phyloP scores from a whole-genome alignment of 768 basidiomycete genomes.

The Lactarius akahatsu region DNA sequence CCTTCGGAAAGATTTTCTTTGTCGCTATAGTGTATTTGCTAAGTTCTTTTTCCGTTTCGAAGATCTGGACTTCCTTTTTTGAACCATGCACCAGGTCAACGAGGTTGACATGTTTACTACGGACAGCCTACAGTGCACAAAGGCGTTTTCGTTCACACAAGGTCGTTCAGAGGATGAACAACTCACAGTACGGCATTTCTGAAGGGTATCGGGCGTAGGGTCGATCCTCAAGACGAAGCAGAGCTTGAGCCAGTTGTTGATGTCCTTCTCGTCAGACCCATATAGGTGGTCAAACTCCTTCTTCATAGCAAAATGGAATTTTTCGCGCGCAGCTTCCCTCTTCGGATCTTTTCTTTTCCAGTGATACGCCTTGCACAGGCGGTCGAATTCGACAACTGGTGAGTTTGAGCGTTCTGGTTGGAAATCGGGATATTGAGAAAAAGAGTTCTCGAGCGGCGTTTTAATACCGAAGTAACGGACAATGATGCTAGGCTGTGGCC shows the following conservation, averaged over 20 bases:
- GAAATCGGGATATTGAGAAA: slow-evolving; percentile 27
- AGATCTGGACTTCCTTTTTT: slow-evolving; percentile 3
- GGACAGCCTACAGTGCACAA: slow-evolving; percentile 6
- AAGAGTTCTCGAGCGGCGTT: slow-evolving; percentile 23
- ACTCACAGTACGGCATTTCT: slow-evolving; percentile 9
- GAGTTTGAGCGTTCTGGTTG: slow-evolving; percentile 7
- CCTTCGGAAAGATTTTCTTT: slow-evolving; percentile 31
- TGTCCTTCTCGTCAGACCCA: slow-evolving; percentile 27
- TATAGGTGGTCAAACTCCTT: slow-evolving; percentile 28
- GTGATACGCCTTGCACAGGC: neutral
- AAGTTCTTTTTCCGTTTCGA: slow-evolving; percentile 2
- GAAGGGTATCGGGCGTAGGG: slow-evolving; percentile 18
- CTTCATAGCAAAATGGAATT: slow-evolving; percentile 17
- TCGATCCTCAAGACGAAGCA: slow-evolving; percentile 25
- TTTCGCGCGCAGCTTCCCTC: slow-evolving; percentile 7
- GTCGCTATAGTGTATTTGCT: slow-evolving; percentile 9
- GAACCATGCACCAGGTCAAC: slow-evolving; percentile 24
- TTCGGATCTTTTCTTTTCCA: neutral
- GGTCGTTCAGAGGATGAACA: neutral
- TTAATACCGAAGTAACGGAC: neutral
- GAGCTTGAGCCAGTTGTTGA: slow-evolving; percentile 25
- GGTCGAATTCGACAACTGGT: slow-evolving; percentile 20
- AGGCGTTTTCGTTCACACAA: neutral
- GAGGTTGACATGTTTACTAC: slow-evolving; percentile 23
- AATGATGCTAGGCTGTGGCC: neutral